Percentiles rank a stretch among this genome's conserved stretches.
phyloP scores from a whole-genome alignment of 805 yeast genomes.

The Saccharomyces jurei region DNA sequence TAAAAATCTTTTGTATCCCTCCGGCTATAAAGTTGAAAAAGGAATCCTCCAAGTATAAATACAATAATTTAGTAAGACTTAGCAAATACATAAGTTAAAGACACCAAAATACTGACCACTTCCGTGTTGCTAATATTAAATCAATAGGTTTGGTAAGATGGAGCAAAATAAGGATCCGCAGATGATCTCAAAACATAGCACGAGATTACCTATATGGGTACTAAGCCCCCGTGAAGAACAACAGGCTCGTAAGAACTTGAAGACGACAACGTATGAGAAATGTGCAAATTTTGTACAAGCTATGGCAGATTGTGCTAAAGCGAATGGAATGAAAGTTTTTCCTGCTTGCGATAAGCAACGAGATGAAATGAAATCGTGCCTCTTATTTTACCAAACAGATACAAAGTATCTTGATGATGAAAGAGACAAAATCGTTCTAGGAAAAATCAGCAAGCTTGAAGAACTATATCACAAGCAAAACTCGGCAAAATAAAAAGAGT shows the following conservation, averaged over 20 bases:
- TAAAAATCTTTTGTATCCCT: background rate
- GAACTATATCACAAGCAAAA: constrained; percentile 9
- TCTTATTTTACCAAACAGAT: constrained; percentile 49
- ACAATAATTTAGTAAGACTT: background rate
- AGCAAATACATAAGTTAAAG: background rate
- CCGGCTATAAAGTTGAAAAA: background rate
- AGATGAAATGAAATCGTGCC: constrained; percentile 54
- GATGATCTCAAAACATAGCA: constrained; percentile 17
- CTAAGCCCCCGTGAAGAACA: constrained; percentile 71
- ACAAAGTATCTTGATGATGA: constrained; percentile 57
- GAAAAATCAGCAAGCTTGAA: constrained; percentile 41
- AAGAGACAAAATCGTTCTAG: constrained; percentile 53
- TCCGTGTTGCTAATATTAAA: background rate
- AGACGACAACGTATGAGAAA: constrained; percentile 51
- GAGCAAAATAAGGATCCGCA: constrained; percentile 7
- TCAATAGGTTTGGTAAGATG: background rate
- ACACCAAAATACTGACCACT: background rate
- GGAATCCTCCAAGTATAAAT: background rate
- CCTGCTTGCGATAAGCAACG: constrained; percentile 55
- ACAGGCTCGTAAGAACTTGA: constrained; percentile 63
- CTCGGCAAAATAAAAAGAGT: background rate
- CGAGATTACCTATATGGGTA: constrained; percentile 61
- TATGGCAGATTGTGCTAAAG: constrained; percentile 57
- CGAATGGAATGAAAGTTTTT: constrained; percentile 56
- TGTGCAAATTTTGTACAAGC: constrained; percentile 66